phyloP scores from a whole-genome alignment of 164 flowering plant species.

The Vitis rupestris region DNA sequence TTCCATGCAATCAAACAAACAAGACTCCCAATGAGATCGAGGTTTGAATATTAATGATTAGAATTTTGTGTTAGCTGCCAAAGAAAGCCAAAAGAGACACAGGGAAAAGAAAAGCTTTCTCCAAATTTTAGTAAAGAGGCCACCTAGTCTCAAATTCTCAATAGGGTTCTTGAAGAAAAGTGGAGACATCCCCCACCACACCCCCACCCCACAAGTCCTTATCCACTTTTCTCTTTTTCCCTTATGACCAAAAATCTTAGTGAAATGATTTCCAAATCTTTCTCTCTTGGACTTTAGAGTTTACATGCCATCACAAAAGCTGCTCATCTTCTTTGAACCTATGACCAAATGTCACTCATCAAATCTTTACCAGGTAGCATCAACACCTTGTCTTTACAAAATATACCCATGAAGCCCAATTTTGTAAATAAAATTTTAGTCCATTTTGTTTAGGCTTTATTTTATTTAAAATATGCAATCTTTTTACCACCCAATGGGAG shows the following conservation, averaged over 20 bases:
- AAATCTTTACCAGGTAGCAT: too few species aligned
- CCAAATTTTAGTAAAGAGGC: neutral
- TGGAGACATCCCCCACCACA: neutral
- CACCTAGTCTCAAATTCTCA: neutral
- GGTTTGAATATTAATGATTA: constrained; percentile 15
- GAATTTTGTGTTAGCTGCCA: constrained; percentile 21
- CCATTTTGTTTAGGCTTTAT: too few species aligned
- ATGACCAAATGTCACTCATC: too few species aligned
- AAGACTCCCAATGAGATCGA: neutral
- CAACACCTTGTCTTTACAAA: too few species aligned
- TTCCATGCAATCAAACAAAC: constrained; percentile 15
- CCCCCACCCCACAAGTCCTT: constrained; percentile 12
- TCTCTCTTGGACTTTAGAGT: too few species aligned
- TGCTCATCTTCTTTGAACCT: too few species aligned
- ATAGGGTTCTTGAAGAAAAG: neutral
- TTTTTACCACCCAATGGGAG: too few species aligned
- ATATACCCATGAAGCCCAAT: too few species aligned
- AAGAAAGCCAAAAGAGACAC: constrained; percentile 2
- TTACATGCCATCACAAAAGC: too few species aligned
- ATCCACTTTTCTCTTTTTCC: neutral
- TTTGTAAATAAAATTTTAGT: too few species aligned
- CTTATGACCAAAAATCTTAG: constrained; percentile 9
- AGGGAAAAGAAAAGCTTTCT: neutral
- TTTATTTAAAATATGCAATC: too few species aligned
- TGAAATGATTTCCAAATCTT: neutral